phyloP scores from a whole-genome alignment of 345 rosid species.

The Gossypium longicalyx region DNA sequence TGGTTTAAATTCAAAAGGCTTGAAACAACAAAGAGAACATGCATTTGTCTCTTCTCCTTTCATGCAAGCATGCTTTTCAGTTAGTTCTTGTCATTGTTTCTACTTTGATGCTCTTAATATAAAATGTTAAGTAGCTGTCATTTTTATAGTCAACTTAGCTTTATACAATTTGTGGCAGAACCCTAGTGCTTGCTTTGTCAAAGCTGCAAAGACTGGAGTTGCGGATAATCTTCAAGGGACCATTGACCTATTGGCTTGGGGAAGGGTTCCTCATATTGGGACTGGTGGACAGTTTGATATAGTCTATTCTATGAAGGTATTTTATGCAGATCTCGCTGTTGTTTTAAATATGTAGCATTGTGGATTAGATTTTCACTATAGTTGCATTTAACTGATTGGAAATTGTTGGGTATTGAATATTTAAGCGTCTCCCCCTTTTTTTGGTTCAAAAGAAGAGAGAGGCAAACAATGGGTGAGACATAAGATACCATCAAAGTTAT shows the following conservation, averaged over 20 bases:
- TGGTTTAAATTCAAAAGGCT: conserved; percentile 67
- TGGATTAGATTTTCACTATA: background rate
- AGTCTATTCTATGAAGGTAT: conserved; percentile 56
- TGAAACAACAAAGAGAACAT: conserved; percentile 55
- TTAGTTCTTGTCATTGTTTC: conserved; percentile 34
- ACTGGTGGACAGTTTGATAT: conserved; percentile 78
- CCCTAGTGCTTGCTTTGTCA: conserved; percentile 73
- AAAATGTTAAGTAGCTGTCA: background rate
- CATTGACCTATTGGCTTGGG: conserved; percentile 86
- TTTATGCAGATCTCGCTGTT: conserved; percentile 15
- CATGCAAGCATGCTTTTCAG: conserved; percentile 89
- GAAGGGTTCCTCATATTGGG: conserved; percentile 62
- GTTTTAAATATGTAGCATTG: background rate
- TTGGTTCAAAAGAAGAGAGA: background rate
- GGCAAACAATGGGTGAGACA: background rate
- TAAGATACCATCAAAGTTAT: background rate
- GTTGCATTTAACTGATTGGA: background rate
- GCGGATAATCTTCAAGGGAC: conserved; percentile 71
- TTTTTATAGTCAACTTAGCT: background rate
- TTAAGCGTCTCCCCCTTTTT: background rate
- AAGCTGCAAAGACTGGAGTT: conserved; percentile 75
- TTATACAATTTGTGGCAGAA: conserved; percentile 40
- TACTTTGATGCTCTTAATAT: conserved; percentile 2
- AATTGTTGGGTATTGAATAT: background rate
- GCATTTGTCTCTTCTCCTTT: conserved; percentile 66